A percentile compares a stretch with the other conserved stretches of the same genome.
These are phyloP conservation scores for Dactylonectria macrodidyma DNA, from an alignment of 2,329 filamentous ascomycete species.

Conservation along the genomic window DNA sequence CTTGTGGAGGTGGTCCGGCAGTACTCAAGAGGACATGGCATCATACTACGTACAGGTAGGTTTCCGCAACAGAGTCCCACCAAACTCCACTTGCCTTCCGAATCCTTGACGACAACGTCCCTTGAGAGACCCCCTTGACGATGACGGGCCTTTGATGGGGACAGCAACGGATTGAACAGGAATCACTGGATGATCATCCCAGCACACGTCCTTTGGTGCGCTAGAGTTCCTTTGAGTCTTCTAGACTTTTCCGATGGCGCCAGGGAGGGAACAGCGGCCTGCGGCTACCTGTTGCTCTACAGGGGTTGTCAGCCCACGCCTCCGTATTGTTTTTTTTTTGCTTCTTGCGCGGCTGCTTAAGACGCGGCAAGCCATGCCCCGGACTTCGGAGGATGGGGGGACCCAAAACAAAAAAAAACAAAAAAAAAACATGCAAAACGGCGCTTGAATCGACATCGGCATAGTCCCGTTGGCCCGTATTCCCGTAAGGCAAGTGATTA, in stretches of 20 bases:
- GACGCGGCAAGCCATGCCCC: conserved; percentile 25
- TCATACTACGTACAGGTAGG: neutral
- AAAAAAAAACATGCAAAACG: conserved; percentile 15
- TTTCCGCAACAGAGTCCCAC: conserved; percentile 4
- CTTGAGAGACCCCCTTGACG: neutral
- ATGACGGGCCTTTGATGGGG: neutral
- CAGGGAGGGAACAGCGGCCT: conserved; percentile 4
- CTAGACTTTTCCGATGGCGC: conserved; percentile 27
- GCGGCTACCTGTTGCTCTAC: neutral
- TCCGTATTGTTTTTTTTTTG: conserved; percentile 46
- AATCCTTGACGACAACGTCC: neutral
- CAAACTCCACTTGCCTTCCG: conserved; percentile 8
- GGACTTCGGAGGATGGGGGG: conserved; percentile 22
- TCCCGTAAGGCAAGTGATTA: neutral
- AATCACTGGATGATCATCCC: no score
- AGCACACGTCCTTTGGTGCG: neutral
- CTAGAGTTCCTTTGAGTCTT: conserved; percentile 25
- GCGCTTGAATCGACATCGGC: conserved; percentile 21
- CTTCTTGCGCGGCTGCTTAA: conserved; percentile 44
- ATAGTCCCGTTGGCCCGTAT: neutral
- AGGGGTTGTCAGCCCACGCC: conserved; percentile 23
- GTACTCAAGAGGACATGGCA: neutral
- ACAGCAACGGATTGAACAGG: no score
- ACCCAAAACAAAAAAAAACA: conserved; percentile 20
- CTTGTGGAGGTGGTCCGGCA: neutral